A percentile compares a stretch with the other conserved stretches of the same genome.
Conservation (phyloP, 139 green algal species). For the Penium margaritaceum region DNA sequence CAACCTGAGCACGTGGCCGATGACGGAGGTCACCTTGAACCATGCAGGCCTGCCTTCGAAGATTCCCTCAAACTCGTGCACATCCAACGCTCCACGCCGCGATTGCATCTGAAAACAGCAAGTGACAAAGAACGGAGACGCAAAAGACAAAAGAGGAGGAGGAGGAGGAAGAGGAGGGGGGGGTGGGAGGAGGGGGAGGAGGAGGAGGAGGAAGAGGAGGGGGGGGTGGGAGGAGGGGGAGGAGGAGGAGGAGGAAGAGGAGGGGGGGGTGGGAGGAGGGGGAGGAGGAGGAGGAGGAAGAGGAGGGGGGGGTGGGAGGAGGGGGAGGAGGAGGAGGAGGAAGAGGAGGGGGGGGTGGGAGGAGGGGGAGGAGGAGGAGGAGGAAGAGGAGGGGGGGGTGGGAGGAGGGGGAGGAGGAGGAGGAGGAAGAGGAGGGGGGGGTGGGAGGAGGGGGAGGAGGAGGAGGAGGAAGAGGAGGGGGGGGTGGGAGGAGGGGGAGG, state of each 20-base stretch:
- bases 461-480: too few relatives aligned
- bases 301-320: too few relatives aligned
- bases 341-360: too few relatives aligned
- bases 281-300: neutral
- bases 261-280: neutral
- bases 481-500: too few relatives aligned
- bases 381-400: too few relatives aligned
- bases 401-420: too few relatives aligned
- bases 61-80: conserved; percentile 65
- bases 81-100: conserved; percentile 55
- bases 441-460: too few relatives aligned
- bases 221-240: neutral
- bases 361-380: too few relatives aligned
- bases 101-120: conserved; percentile 54
- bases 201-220: neutral
- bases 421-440: too few relatives aligned
- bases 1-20: conserved; percentile 49
- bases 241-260: neutral
- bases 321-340: too few relatives aligned
- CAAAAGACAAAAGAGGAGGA: neutral
- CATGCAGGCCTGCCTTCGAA: conserved; percentile 58
- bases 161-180: neutral
- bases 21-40: conserved; percentile 73
- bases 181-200: neutral
- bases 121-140: conserved; percentile 1